These are phyloP conservation scores for Pilobolus umbonatus DNA, from an alignment of 192 early-diverging fungal species.

Conservation along the genomic window DNA sequence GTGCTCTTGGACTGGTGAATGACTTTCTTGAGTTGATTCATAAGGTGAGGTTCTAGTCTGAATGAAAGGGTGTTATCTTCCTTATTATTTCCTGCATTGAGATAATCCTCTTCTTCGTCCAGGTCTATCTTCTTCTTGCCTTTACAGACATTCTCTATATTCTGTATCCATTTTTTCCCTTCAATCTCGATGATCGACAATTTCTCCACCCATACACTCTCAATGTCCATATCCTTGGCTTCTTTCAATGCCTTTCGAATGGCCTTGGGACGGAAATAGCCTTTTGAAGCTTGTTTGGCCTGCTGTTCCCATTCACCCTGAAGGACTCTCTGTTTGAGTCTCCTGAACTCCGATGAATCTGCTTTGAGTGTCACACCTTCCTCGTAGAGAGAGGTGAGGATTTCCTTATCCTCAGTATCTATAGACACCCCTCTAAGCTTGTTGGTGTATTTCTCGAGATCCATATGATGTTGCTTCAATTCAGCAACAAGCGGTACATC, in stretches of 20 bases:
- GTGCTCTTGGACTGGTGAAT: conserved; percentile 31
- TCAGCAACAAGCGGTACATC: background rate
- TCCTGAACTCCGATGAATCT: background rate
- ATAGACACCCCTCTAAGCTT: background rate
- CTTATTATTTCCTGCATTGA: background rate
- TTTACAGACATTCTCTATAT: conserved; percentile 6
- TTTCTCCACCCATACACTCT: background rate
- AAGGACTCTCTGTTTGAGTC: background rate
- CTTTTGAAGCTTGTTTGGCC: background rate
- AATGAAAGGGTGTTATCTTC: background rate
- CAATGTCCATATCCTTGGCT: background rate
- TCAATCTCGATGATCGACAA: background rate
- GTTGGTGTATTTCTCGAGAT: conserved; percentile 21
- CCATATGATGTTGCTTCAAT: conserved; percentile 23
- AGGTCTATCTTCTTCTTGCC: conserved; percentile 1
- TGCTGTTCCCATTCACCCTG: background rate
- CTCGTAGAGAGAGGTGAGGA: background rate
- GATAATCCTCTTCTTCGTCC: background rate
- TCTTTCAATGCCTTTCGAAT: background rate
- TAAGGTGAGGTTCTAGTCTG: conserved; percentile 11
- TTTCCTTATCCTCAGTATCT: background rate
- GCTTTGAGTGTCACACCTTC: background rate
- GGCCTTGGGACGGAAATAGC: background rate
- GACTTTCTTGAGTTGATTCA: conserved; percentile 42
- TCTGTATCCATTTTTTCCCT: background rate